A percentile compares a stretch with the other conserved stretches of the same genome.
Evolutionary conservation across 139 green algal species (phyloP).

Genomic region (Chlamydomonas eustigma): DNA sequence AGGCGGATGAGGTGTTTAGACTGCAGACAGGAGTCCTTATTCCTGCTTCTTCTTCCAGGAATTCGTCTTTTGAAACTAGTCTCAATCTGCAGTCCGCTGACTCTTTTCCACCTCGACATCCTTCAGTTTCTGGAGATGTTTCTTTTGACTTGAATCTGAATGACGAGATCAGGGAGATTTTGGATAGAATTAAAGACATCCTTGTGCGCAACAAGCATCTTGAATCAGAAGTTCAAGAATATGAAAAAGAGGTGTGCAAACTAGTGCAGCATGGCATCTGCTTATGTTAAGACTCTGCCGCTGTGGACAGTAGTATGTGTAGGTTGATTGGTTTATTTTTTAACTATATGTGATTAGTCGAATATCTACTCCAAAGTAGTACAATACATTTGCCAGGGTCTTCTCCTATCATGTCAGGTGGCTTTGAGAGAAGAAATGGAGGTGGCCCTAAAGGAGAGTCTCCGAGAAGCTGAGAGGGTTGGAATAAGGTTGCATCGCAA

Average conservation of each 20-base stretch:
- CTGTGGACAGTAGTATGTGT: neutral
- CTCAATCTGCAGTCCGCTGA: no score
- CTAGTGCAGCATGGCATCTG: neutral
- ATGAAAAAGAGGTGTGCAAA: neutral
- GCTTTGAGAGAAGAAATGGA: constrained; percentile 51
- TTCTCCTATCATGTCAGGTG: constrained; percentile 11
- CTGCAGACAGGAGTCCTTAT: no score
- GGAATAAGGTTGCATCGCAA: neutral
- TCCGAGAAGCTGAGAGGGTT: constrained; percentile 40
- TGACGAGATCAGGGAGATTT: no score
- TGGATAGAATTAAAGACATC: no score
- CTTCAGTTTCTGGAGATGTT: no score
- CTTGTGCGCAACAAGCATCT: neutral
- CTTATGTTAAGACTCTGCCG: neutral
- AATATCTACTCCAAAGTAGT: neutral
- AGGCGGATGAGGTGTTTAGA: no score
- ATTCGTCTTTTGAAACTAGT: no score
- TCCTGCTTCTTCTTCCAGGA: no score
- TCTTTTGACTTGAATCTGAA: no score
- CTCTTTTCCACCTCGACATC: no score
- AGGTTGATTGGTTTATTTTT: neutral
- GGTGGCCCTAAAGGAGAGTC: constrained; percentile 47
- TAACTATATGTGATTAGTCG: neutral
- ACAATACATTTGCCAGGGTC: neutral
- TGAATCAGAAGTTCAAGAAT: neutral